Percentiles rank a stretch among this genome's conserved stretches.
Conservation (phyloP, 148 eudicot species). For the Pharnaceum exiguum region DNA sequence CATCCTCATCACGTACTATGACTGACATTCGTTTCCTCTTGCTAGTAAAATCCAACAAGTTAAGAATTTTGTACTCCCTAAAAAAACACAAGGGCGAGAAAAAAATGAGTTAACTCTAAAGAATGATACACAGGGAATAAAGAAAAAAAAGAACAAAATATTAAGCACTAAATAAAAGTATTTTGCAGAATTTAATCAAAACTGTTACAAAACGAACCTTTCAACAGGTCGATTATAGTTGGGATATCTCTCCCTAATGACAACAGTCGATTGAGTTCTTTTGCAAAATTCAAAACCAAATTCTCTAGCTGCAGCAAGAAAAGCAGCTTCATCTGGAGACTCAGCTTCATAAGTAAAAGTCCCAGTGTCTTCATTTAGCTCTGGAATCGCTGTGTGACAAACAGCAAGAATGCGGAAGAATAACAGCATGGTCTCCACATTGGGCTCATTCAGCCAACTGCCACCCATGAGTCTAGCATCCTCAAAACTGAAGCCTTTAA, state of each 20-base stretch:
- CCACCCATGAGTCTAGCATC: conserved; percentile 69
- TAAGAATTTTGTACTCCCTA: conserved; percentile 94
- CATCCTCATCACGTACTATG: conserved; percentile 70
- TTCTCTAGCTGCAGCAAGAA: conserved; percentile 94
- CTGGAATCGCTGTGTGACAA: conserved; percentile 96
- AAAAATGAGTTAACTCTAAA: background rate
- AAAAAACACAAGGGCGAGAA: background rate
- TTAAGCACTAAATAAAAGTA: too few species aligned
- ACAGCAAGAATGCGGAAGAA: conserved; percentile 78
- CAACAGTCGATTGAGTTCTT: conserved; percentile 81
- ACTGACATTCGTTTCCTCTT: conserved; percentile 98
- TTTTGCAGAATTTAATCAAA: background rate
- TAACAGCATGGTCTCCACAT: conserved; percentile 44
- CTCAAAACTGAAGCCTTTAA: conserved; percentile 88
- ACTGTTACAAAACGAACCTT: conserved; percentile 39
- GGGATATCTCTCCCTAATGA: conserved; percentile 69
- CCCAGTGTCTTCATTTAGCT: conserved; percentile 72
- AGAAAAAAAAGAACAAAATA: background rate
- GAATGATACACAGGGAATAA: background rate
- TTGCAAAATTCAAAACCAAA: conserved; percentile 83
- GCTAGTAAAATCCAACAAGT: conserved; percentile 83
- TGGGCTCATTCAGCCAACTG: conserved; percentile 67
- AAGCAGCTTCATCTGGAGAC: conserved; percentile 95
- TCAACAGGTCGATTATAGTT: conserved; percentile 44
- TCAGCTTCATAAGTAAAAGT: conserved; percentile 75